A percentile compares a stretch with the other conserved stretches of the same genome.
Evolutionary conservation across 805 yeast species (phyloP).

Genomic region (Candida chauliodis): DNA sequence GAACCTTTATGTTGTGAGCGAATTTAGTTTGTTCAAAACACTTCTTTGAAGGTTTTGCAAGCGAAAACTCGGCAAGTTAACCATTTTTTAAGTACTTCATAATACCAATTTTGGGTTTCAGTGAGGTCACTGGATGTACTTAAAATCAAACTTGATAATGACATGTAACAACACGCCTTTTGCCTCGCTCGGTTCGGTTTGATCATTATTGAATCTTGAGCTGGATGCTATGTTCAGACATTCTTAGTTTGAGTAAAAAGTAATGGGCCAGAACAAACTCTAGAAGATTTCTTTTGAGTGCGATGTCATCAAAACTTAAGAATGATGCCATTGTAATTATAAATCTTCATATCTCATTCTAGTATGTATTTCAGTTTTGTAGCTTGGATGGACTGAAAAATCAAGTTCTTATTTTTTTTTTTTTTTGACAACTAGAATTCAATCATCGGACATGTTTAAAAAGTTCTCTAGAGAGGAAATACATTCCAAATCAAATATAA

Average conservation of each 20-base stretch:
- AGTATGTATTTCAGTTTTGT: not conserved
- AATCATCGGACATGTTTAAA: conserved; percentile 45
- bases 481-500: conserved; percentile 86
- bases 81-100: not conserved
- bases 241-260: conserved; percentile 10
- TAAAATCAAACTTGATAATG: not conserved
- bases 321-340: conserved; percentile 47
- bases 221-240: conserved; percentile 30
- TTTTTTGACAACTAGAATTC: too few species aligned
- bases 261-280: conserved; percentile 37
- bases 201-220: conserved; percentile 37
- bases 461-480: conserved; percentile 80
- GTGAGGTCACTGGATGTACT: conserved; percentile 3
- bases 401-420: too few species aligned
- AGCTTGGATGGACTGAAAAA: not conserved
- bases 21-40: conserved; percentile 6
- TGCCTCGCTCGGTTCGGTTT: conserved; percentile 51
- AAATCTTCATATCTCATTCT: conserved; percentile 31
- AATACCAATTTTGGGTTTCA: not conserved
- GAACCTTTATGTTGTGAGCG: too few species aligned
- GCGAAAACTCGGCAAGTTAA: conserved; percentile 3
- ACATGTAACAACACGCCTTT: conserved; percentile 25
- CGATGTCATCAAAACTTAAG: conserved; percentile 39
- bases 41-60: conserved; percentile 31
- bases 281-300: conserved; percentile 42